Base-by-base conservation (phyloP, 768 basidiomycete species). In the Russula foetens region DNA sequence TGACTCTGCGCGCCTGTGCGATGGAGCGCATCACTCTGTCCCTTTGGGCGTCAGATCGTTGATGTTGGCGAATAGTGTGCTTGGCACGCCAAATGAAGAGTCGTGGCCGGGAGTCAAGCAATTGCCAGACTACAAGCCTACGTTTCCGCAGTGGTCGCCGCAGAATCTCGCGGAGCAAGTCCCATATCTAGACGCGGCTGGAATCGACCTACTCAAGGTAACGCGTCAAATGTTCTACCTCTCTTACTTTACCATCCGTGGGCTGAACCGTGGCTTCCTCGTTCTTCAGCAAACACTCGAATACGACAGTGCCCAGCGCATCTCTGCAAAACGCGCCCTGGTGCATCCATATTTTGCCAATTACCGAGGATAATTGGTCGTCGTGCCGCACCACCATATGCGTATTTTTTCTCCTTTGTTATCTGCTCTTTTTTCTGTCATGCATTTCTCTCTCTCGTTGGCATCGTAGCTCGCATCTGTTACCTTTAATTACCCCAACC, bases 71-170 rank as follows among this genome's bases (percentile, higher is more conserved):
- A 4, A 12, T 31, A 63, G 97, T 69, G 83, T 97, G 29, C 81
- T 99, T 48, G 97, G 97, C 28, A 99, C 97, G 31, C 97, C 97
- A 0, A 86, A 82, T 68, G 95, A 98, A 69, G 84, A 90, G 29
- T 75, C 75, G 28, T 99, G 97, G 97, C 95, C 94, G 0, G 94
- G 93, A 7, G 88, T 98, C 43, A 83, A 82, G 62, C 75, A 79
- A 53, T 74, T 99, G 55, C 93, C 96, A 3, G 97, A 98, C 71
- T 98, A 96, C 79, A 98, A 98, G 75, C 72, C 91, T 4, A 87
- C 95, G 9, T 98, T 99, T 82, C 97, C 97, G 0, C 91, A 92
- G 72, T 99, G 97, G 97, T 82, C 82, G 33, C 75, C 77, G 43
- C 86, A 90, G 66, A 88, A 94, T 59, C 75, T 99, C 31, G 63